A percentile compares a stretch with the other conserved stretches of the same genome.
Evolutionary conservation across 2,329 filamentous ascomycete species (phyloP).

Genomic region (Lecanicillium sp.): DNA sequence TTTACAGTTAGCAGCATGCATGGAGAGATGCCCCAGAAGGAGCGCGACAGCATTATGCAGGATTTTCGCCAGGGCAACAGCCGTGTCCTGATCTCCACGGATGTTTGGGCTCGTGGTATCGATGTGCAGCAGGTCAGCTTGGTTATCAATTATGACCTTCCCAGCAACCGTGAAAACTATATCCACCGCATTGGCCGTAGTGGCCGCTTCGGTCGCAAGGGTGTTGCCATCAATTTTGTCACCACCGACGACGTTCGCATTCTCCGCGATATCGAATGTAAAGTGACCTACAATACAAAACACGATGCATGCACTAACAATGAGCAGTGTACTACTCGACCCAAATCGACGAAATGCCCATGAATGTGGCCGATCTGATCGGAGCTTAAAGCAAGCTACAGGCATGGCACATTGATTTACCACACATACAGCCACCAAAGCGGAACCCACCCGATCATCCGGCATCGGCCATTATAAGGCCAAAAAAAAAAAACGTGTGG

Average conservation of each 20-base stretch:
- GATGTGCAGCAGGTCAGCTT: slow-evolving; percentile 97
- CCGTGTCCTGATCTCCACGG: slow-evolving; percentile 91
- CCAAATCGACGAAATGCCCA: slow-evolving; percentile 97
- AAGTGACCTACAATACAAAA: slow-evolving; percentile 29
- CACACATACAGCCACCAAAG: too few relatives aligned
- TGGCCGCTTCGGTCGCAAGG: slow-evolving; percentile 93
- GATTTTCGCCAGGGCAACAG: slow-evolving; percentile 97
- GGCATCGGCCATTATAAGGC: background rate
- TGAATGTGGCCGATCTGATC: slow-evolving; percentile 72
- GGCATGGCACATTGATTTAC: background rate
- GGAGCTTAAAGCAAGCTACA: slow-evolving; percentile 30
- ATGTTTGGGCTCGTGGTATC: slow-evolving; percentile 97
- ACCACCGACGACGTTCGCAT: slow-evolving; percentile 98
- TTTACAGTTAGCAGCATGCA: slow-evolving; percentile 99
- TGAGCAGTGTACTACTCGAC: slow-evolving; percentile 81
- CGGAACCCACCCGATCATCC: background rate
- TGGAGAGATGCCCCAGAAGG: slow-evolving; percentile 97
- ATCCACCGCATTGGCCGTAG: slow-evolving; percentile 97
- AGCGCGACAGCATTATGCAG: slow-evolving; percentile 98
- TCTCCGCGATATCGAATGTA: slow-evolving; percentile 90
- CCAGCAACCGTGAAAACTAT: slow-evolving; percentile 98
- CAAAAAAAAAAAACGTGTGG: slow-evolving; percentile 6
- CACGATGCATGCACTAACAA: slow-evolving; percentile 27
- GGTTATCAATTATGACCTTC: slow-evolving; percentile 98
- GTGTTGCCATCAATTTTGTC: slow-evolving; percentile 99